These are phyloP conservation scores for Sequoia sempervirens DNA, from an alignment of 75 land plant species.

Conservation along the genomic window DNA sequence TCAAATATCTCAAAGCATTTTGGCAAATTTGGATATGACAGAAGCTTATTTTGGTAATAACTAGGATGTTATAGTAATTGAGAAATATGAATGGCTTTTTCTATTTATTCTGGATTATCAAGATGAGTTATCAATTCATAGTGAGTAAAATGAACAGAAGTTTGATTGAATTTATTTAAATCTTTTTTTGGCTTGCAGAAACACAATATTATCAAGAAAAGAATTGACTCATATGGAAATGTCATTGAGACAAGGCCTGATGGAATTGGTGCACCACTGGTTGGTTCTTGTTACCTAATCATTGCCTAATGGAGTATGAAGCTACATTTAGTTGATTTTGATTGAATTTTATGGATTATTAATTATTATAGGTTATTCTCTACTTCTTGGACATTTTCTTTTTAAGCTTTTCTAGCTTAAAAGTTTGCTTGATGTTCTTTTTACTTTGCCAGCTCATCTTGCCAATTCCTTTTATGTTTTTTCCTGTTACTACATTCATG, in stretches of 20 bases:
- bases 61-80: not conserved
- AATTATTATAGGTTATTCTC: not conserved
- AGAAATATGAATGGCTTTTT: not conserved
- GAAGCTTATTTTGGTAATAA: not conserved
- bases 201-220: conserved; percentile 88
- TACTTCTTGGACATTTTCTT: not conserved
- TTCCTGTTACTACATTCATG: not conserved
- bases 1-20: not conserved
- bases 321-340: not conserved
- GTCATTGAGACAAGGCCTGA: conserved; percentile 66
- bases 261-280: conserved; percentile 95
- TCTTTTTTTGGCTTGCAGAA: conserved; percentile 42
- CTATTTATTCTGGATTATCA: not conserved
- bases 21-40: not conserved
- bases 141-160: not conserved
- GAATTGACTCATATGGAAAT: conserved; percentile 76
- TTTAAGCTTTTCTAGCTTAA: not conserved
- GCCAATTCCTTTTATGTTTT: not conserved
- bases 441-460: not conserved
- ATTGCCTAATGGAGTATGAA: not conserved
- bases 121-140: not conserved
- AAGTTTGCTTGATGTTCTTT: not conserved
- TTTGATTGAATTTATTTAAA: not conserved
- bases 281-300: conserved; percentile 8
- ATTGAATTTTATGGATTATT: not conserved